Conservation (phyloP, 331 rosid genomes). For the Stylosanthes scabra region DNA sequence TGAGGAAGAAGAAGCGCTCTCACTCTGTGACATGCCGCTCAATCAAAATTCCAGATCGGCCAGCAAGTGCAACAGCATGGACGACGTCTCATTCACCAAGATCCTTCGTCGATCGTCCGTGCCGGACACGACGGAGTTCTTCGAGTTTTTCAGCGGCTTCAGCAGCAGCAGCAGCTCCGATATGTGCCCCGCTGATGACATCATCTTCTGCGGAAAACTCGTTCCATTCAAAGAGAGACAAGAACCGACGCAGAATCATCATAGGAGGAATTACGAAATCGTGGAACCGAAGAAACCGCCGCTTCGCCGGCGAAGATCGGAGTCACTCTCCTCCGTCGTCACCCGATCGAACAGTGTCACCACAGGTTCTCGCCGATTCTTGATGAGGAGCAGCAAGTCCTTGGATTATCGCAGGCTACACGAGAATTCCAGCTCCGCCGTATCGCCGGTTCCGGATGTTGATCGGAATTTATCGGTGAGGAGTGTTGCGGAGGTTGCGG, state of each 20-base stretch:
- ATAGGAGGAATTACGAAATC: background rate
- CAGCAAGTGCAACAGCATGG: slow-evolving; percentile 30
- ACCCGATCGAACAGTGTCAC: slow-evolving; percentile 63
- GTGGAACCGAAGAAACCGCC: slow-evolving; percentile 20
- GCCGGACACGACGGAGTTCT: slow-evolving; percentile 53
- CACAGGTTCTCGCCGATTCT: slow-evolving; percentile 37
- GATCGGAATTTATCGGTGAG: slow-evolving; percentile 53
- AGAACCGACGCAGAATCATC: background rate
- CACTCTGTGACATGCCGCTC: slow-evolving; percentile 79
- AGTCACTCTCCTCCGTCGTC: slow-evolving; percentile 59
- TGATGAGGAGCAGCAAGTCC: slow-evolving; percentile 70
- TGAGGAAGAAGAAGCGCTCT: slow-evolving; percentile 71
- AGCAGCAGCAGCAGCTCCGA: slow-evolving; percentile 54
- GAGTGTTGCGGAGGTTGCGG: slow-evolving; percentile 36
- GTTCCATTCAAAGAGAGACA: slow-evolving; percentile 58
- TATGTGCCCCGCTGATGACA: slow-evolving; percentile 78
- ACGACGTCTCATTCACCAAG: slow-evolving; percentile 45
- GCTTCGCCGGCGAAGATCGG: slow-evolving; percentile 55
- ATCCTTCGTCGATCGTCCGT: slow-evolving; percentile 44
- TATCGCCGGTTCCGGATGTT: slow-evolving; percentile 36
- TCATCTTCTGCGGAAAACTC: slow-evolving; percentile 77
- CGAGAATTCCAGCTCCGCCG: slow-evolving; percentile 40
- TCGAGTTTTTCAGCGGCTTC: slow-evolving; percentile 66
- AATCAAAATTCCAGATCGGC: slow-evolving; percentile 19
- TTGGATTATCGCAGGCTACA: slow-evolving; percentile 57